These are phyloP conservation scores for Populus deltoides DNA, from an alignment of 345 rosid species.

Conservation along the genomic window DNA sequence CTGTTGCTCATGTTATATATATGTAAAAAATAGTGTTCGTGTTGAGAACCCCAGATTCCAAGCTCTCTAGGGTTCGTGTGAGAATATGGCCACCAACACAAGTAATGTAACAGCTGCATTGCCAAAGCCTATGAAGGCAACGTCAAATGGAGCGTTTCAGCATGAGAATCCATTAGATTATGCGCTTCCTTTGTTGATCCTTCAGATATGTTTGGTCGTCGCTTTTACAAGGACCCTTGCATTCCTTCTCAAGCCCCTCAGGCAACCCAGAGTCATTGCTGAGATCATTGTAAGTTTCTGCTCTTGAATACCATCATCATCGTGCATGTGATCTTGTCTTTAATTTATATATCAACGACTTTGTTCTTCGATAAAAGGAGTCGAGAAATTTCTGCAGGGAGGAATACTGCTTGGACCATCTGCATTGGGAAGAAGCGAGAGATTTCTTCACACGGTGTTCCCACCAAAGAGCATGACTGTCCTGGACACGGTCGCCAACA, in stretches of 20 bases:
- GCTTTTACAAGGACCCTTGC: conserved; percentile 56
- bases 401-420: conserved; percentile 86
- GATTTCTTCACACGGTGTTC: conserved; percentile 48
- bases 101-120: no score
- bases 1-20: no score
- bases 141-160: conserved; percentile 75
- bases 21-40: no score
- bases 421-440: conserved; percentile 58
- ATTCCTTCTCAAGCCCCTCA: conserved; percentile 53
- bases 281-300: conserved; percentile 61
- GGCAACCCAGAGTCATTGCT: conserved; percentile 76
- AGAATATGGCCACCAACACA: no score
- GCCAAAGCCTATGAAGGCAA: conserved; percentile 59
- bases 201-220: conserved; percentile 68
- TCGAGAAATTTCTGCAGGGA: conserved; percentile 39
- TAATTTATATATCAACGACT: no score
- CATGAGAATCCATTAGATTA: conserved; percentile 67
- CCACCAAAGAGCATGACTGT: conserved; percentile 61
- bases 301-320: neutral
- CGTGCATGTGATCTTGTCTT: neutral
- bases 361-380: no score
- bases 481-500: conserved; percentile 68
- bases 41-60: no score
- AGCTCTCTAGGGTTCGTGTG: no score
- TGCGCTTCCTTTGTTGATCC: conserved; percentile 68